Conservation (phyloP, 2,329 filamentous ascomycete species). For the Stemphylium vesicarium region DNA sequence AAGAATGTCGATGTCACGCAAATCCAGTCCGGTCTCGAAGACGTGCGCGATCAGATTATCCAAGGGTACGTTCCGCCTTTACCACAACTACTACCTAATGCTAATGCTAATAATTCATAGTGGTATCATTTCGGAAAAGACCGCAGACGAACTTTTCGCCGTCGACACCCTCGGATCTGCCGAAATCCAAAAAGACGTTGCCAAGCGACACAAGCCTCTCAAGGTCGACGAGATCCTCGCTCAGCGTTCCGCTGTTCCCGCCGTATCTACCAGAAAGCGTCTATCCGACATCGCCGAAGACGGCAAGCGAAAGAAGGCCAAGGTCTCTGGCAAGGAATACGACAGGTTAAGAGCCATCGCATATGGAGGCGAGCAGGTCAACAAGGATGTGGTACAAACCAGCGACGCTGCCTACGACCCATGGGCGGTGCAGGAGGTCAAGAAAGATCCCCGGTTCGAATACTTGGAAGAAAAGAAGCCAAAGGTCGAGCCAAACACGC, state of each 20-base stretch:
- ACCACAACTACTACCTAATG: neutral
- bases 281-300: constrained; percentile 73
- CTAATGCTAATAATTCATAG: constrained; percentile 55
- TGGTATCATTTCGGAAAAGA: constrained; percentile 83
- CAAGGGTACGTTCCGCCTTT: constrained; percentile 68
- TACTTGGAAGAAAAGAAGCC: constrained; percentile 72
- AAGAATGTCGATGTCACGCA: constrained; percentile 96
- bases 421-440: constrained; percentile 67
- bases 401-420: constrained; percentile 74
- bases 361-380: constrained; percentile 66
- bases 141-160: constrained; percentile 82
- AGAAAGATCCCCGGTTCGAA: constrained; percentile 62
- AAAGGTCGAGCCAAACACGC: constrained; percentile 74
- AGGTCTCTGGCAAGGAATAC: constrained; percentile 85
- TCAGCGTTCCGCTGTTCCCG: constrained; percentile 79
- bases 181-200: constrained; percentile 67
- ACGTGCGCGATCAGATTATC: constrained; percentile 87
- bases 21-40: constrained; percentile 80
- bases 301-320: constrained; percentile 74
- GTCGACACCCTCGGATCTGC: constrained; percentile 77
- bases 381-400: constrained; percentile 58
- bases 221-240: constrained; percentile 93
- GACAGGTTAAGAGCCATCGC: constrained; percentile 78
- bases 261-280: constrained; percentile 80
- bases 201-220: constrained; percentile 76